Evolutionary conservation across 2,329 filamentous ascomycete genomes (phyloP).

Genomic region (Teratosphaeria zuluensis): DNA sequence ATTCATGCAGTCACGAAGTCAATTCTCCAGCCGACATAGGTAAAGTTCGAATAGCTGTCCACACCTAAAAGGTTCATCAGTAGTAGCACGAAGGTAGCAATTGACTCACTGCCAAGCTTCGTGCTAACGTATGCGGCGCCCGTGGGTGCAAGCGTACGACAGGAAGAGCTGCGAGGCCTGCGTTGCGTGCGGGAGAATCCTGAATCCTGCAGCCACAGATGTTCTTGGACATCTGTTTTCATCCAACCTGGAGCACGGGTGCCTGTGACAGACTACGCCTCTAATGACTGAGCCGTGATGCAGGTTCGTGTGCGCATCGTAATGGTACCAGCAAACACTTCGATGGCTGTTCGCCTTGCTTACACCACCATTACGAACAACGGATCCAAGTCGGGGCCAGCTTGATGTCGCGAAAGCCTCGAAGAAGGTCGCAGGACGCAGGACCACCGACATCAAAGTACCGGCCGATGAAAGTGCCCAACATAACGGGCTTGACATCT

Average conservation of each 20-base stretch:
- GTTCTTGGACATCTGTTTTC: neutral
- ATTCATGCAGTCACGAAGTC: neutral
- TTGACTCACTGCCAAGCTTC: neutral
- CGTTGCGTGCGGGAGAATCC: neutral
- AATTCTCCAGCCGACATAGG: neutral
- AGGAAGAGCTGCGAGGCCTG: neutral
- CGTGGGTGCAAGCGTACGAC: neutral
- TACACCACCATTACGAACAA: neutral
- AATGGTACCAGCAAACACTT: neutral
- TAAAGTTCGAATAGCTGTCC: neutral
- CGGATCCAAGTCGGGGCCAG: neutral
- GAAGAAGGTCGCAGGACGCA: neutral
- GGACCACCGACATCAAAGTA: neutral
- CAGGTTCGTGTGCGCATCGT: neutral
- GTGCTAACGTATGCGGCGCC: neutral
- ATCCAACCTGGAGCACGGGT: neutral
- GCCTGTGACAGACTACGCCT: neutral
- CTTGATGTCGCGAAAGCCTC: neutral
- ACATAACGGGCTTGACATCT: neutral
- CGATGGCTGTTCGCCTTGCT: neutral
- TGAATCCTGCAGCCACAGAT: neutral
- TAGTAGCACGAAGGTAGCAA: neutral
- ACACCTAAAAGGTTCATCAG: neutral
- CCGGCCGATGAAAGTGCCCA: neutral
- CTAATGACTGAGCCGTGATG: neutral